Conservation (phyloP, 2,329 filamentous ascomycete species). For the Ophiocordyceps camponoti-floridani region DNA sequence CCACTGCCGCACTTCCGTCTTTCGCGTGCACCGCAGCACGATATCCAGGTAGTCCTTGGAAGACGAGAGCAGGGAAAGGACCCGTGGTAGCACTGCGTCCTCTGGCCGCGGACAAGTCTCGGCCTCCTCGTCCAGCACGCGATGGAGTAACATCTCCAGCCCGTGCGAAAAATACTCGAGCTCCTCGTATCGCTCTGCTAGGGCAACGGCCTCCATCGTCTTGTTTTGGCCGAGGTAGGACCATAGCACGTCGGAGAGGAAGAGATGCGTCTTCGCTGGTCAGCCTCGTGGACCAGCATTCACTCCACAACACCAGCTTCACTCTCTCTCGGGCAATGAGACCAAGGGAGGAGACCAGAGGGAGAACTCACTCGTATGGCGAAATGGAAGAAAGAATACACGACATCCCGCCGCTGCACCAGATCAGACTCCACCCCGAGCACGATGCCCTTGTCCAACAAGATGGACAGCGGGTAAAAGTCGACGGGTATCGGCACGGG, state of each 20-base stretch:
- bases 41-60: conserved; percentile 84
- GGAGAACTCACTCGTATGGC: conserved; percentile 53
- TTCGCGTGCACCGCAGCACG: conserved; percentile 89
- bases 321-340: too few relatives aligned
- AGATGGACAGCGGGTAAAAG: conserved; percentile 80
- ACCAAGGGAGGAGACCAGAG: not conserved
- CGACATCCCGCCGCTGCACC: conserved; percentile 80
- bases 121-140: conserved; percentile 87
- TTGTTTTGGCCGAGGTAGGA: conserved; percentile 61
- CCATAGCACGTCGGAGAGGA: conserved; percentile 73
- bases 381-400: conserved; percentile 79
- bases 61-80: conserved; percentile 47
- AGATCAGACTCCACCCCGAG: conserved; percentile 84
- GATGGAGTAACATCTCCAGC: conserved; percentile 78
- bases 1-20: conserved; percentile 93
- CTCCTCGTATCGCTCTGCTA: conserved; percentile 72
- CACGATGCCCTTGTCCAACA: conserved; percentile 78
- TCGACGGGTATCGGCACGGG: conserved; percentile 71
- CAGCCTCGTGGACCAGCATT: not conserved
- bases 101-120: conserved; percentile 49
- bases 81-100: conserved; percentile 44
- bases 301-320: too few relatives aligned
- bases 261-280: conserved; percentile 58
- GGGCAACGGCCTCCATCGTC: conserved; percentile 59
- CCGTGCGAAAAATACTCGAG: conserved; percentile 88